Base-by-base conservation (phyloP, 805 yeast genomes). In the Schwanniomyces sp. region DNA sequence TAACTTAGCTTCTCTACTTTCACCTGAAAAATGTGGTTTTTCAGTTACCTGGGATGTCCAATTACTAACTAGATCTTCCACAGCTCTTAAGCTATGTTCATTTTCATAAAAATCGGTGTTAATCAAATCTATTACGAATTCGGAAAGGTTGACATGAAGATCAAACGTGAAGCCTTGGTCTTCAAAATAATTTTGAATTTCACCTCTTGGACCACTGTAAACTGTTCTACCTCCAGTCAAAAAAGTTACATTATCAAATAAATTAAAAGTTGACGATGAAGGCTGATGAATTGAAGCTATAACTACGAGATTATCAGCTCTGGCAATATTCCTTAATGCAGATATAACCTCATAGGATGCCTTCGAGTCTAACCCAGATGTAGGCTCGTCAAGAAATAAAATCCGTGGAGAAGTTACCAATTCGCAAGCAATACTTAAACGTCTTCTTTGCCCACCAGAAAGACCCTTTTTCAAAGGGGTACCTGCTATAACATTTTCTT, bases 141-240 rank as follows among this genome's bases (percentile, higher is more conserved):
- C 70, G 0, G 68, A 57, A 6, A 66, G 61, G 44, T 62, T 66
- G 34, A 47, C 66, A 48, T 59, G 67, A 40, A 59, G 52, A 32
- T 63, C 70, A 48, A 70, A 80, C 21, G 78, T 62, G 1, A 66
- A 63, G 11, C 76, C 67, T 7, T 44, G 38, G 58, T 34, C 37
- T 60, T 60, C 30, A 52, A 49, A 10, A 61, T 63, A 46, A 59
- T 50, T 24, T 56, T 52, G 16, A 56, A 51, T 52, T 62, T 51
- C 49, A 62, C 50, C 43, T 56, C 58, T 41, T 59, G 58, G 8
- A 56, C 95, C 95, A 62, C 86, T 87, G 66, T 87, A 87, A 28
- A 85, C 92, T 53, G 91, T 87, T 58, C 76, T 72, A 54, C 95
- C 95, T 63, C 95, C 95, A 53, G 76, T 80, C 61, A 87, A 72